Base-by-base conservation (phyloP, 768 basidiomycete species). In the Pleurotus sapidus region DNA sequence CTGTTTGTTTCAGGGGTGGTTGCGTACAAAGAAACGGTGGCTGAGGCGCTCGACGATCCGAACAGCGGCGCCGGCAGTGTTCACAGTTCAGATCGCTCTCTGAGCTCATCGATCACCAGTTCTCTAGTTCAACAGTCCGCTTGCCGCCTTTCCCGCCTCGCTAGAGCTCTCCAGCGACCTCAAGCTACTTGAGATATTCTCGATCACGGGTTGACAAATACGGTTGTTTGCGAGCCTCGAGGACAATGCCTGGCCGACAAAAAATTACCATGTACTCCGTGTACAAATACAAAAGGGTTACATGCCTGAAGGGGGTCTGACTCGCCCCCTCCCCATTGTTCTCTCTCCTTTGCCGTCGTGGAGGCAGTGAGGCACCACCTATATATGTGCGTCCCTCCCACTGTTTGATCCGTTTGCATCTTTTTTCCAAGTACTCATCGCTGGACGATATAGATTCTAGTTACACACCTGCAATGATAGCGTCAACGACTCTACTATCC, bases 391-490 rank as follows among this genome's bases (percentile, higher is more conserved):
- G n/a, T 30, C 20, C 25, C 49, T 30, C 11, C 30, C 30, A 39
- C 39, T 54, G n/a, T 18, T 23, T 54, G 14, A 23, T 20, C 15
- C 9, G 51, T 40, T 38, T 23, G 42, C 5, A 38, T 39, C 15
- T 51, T 34, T 51, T 15, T 51, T 38, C 4, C 20, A 14, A 18
- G n/a, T 42, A n/a, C 38, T 54, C 49, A 42, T 54, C 51, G 51
- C 51, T 54, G 51, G 51, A 39, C 51, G 51, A 54, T 54, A 39
- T 25, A 54, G 49, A 50, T 17, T 11, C 24, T 48, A 2, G 17
- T 15, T 20, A 8, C 24, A 20, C 46, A 4, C 14, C 6, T 24
- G 20, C 24, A 48, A 48, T 24, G 24, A n/a, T 27, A 15, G n/a
- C 38, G 17, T 15, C 18, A 18, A 34, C 38, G 18, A 14, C 37